Conservation (phyloP, 164 flowering plant species). For the Tinospora cordifolia region DNA sequence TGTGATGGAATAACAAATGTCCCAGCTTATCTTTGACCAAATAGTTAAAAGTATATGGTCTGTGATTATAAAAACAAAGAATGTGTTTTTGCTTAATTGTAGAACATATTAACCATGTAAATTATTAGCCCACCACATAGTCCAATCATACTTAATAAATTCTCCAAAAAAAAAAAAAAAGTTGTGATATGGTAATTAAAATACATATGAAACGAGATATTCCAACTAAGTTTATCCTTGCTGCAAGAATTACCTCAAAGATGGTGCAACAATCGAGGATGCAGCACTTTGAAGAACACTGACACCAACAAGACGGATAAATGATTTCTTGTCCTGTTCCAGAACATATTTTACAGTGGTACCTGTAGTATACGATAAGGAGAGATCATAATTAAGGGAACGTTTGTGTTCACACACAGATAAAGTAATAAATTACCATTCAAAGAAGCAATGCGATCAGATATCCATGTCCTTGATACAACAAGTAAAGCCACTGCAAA, state of each 20-base stretch:
- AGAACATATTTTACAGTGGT: constrained; percentile 92
- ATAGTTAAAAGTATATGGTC: too few relatives aligned
- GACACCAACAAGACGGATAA: constrained; percentile 67
- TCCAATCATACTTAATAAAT: not conserved
- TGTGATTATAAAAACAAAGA: too few relatives aligned
- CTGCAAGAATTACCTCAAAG: constrained; percentile 53
- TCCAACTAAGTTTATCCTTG: not conserved
- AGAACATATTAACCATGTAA: too few relatives aligned
- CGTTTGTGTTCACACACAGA: not conserved
- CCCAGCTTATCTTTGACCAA: too few relatives aligned
- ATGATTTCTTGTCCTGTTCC: constrained; percentile 92
- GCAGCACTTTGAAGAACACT: constrained; percentile 98
- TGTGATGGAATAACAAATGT: too few relatives aligned
- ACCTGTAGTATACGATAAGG: constrained; percentile 38
- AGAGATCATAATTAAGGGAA: not conserved
- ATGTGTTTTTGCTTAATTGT: too few relatives aligned
- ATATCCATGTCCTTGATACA: constrained; percentile 85
- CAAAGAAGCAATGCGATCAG: constrained; percentile 97
- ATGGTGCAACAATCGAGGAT: constrained; percentile 85
- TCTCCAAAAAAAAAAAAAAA: not conserved
- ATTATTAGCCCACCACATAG: too few relatives aligned
- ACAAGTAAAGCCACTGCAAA: constrained; percentile 90
- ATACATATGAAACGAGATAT: not conserved
- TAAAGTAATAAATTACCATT: constrained; percentile 50
- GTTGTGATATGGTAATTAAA: not conserved